Percentiles rank a stretch among this genome's conserved stretches.
Evolutionary conservation across 2,329 filamentous ascomycete species (phyloP).

Genomic region (Ustulina deusta): DNA sequence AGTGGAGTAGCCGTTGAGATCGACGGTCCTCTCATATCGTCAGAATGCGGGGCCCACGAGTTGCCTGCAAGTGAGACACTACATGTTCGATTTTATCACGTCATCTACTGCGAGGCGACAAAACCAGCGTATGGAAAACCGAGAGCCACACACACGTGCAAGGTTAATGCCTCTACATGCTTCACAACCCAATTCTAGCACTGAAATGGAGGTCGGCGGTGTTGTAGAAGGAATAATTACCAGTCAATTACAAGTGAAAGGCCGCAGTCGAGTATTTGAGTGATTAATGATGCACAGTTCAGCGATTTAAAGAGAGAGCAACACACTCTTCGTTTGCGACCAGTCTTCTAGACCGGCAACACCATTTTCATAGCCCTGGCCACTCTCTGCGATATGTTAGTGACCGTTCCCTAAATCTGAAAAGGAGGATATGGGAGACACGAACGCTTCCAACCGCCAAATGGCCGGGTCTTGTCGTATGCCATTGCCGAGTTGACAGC

Average conservation of each 20-base stretch:
- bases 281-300: not conserved
- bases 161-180: too few species aligned
- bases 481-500: slow-evolving; percentile 65
- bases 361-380: slow-evolving; percentile 36
- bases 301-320: slow-evolving; percentile 26
- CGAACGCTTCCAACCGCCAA: slow-evolving; percentile 57
- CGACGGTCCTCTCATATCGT: slow-evolving; percentile 2
- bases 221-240: not conserved
- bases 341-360: slow-evolving; percentile 37
- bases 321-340: slow-evolving; percentile 38
- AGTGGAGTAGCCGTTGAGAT: slow-evolving; percentile 6
- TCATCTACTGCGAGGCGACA: not conserved
- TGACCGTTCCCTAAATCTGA: not conserved
- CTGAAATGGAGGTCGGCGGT: not conserved
- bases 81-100: too few species aligned
- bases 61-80: not conserved
- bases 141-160: not conserved
- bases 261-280: not conserved
- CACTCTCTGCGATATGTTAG: slow-evolving; percentile 34
- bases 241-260: not conserved
- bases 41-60: not conserved
- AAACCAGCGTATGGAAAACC: not conserved
- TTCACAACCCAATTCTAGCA: not conserved
- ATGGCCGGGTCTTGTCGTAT: slow-evolving; percentile 53
- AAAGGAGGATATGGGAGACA: slow-evolving; percentile 11